Percentiles rank a stretch among this genome's conserved stretches.
phyloP scores from a whole-genome alignment of 495 filamentous ascomycete genomes.

The Tetracladium setigerum region DNA sequence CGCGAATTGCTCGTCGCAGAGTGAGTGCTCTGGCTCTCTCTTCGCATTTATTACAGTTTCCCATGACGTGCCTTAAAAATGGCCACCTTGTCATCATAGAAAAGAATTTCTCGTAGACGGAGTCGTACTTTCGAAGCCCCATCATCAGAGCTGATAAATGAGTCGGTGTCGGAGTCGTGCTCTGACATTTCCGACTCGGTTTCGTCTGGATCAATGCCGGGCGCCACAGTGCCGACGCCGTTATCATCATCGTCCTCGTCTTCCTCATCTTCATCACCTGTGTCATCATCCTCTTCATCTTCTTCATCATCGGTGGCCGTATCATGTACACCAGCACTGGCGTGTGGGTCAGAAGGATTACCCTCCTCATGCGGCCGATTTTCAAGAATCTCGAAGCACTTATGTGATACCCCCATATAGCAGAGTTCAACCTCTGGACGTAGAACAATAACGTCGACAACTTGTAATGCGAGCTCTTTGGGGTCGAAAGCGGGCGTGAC shows the following conservation, averaged over 20 bases:
- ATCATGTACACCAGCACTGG: slow-evolving; percentile 25
- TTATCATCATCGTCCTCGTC: slow-evolving; percentile 36
- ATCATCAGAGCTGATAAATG: slow-evolving; percentile 34
- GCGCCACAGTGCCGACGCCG: slow-evolving; percentile 25
- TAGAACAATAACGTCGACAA: slow-evolving; percentile 78
- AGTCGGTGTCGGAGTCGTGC: slow-evolving; percentile 41
- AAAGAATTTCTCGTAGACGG: slow-evolving; percentile 73
- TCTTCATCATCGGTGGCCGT: slow-evolving; percentile 34
- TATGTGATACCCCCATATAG: slow-evolving; percentile 71
- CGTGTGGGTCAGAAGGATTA: slow-evolving; percentile 24
- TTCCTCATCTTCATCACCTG: slow-evolving; percentile 38
- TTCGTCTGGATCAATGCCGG: slow-evolving; percentile 29
- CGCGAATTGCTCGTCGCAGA: too few species aligned
- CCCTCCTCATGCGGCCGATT: slow-evolving; percentile 41
- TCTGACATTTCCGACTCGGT: slow-evolving; percentile 43
- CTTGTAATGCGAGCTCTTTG: slow-evolving; percentile 73
- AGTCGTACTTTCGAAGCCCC: slow-evolving; percentile 45
- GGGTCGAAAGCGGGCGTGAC: slow-evolving; percentile 49
- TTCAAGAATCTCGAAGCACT: slow-evolving; percentile 89
- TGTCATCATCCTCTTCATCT: slow-evolving; percentile 31
- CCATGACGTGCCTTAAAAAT: slow-evolving; percentile 36
- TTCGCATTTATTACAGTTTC: slow-evolving; percentile 12
- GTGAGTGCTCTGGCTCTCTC: background rate
- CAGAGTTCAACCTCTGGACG: slow-evolving; percentile 78
- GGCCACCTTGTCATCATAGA: slow-evolving; percentile 82